Evolutionary conservation across 176 grass and related monocot species (phyloP), one percentile per base, ranked within the genome.

Genomic region (Alopecurus myosuroides): DNA sequence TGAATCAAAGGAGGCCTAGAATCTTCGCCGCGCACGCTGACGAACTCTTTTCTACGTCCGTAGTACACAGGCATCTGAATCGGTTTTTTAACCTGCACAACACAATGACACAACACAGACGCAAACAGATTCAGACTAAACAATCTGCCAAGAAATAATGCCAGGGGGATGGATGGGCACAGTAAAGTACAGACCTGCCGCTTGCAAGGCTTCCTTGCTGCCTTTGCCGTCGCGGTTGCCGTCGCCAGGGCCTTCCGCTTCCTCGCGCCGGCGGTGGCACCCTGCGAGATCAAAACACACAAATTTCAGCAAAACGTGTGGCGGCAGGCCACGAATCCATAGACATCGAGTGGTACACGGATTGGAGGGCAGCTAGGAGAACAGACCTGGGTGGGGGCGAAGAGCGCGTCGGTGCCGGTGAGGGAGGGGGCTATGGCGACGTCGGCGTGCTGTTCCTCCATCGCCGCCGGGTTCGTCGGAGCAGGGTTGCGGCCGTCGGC

Each of bases 1-100:
- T n/a, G n/a, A n/a, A n/a, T n/a, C n/a, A n/a, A n/a, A n/a, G n/a
- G n/a, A n/a, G n/a, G n/a, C 11, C 22, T 25, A 56, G n/a, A 57
- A 25, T 11, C 22, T 1, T 25, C n/a, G 20, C 53, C n/a, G 0
- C 9, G 53, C 9, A 23, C n/a, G 8, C 53, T 0, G n/a, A 1
- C 3, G 22, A 57, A 57, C 9, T 1, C 0, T 53, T 22, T 6
- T 53, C 9, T 11, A 4, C 0, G n/a, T 11, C n/a, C 55, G 4
- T 58, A 58, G 55, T n/a, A n/a, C n/a, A 58, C 55, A 12, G 23
- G n/a, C 8, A 56, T 56, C 53, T 56, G 34, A 35, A 35, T 35
- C n/a, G n/a, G n/a, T n/a, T n/a, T n/a, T n/a, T n/a, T n/a, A n/a
- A n/a, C 34, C 34, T 4, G 4, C 2, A 35, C 34, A 35, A 35